Evolutionary conservation across 768 basidiomycete genomes (phyloP).

Genomic region (Mycena sanguinolenta): DNA sequence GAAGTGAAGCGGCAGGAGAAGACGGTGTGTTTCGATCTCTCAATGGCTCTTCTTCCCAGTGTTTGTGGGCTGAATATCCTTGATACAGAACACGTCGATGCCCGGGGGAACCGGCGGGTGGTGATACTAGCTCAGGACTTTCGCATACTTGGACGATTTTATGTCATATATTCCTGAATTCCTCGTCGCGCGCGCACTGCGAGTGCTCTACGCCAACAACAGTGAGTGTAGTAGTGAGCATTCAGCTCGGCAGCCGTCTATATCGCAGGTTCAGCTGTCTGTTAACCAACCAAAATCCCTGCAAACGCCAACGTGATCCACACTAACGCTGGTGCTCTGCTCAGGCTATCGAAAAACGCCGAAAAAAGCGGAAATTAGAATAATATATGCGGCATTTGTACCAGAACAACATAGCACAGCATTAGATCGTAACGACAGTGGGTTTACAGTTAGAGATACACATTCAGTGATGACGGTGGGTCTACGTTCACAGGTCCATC

Average conservation of each 20-base stretch:
- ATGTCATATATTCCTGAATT: neutral
- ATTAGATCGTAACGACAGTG: neutral
- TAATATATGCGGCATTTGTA: neutral
- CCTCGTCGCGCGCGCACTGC: too few relatives aligned
- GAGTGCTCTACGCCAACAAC: too few relatives aligned
- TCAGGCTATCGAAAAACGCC: too few relatives aligned
- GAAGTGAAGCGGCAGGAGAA: constrained; percentile 53
- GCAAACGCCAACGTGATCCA: too few relatives aligned
- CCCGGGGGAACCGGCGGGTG: constrained; percentile 20
- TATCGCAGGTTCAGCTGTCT: too few relatives aligned
- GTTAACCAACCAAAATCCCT: too few relatives aligned
- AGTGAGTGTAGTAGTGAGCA: too few relatives aligned
- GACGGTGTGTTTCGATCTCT: constrained; percentile 42
- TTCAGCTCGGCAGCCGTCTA: too few relatives aligned
- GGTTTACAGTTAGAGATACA: neutral
- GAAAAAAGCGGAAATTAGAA: too few relatives aligned
- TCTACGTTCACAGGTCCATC: too few relatives aligned
- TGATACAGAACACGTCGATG: constrained; percentile 16
- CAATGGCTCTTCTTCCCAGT: neutral
- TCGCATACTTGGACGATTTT: neutral
- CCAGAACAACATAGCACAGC: neutral
- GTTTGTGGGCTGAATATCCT: too few relatives aligned
- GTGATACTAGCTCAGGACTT: constrained; percentile 8
- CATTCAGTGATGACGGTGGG: neutral
- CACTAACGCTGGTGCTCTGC: too few relatives aligned